Base-by-base conservation (phyloP, 2,329 filamentous ascomycete species). In the Scytalidium lignicola region DNA sequence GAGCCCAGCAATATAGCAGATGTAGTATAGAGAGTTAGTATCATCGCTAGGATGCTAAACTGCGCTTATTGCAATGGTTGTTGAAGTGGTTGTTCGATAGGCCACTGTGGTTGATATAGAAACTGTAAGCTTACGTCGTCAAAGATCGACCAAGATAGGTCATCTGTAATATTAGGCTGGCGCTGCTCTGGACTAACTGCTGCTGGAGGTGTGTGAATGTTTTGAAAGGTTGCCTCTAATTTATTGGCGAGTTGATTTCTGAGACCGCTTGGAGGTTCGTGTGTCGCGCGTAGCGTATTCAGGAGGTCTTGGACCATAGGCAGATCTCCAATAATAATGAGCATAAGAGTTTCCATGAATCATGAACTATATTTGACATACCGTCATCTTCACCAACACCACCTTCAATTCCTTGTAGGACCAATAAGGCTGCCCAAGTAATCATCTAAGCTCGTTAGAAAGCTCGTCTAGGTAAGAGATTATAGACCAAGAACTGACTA, bases 381-480 rank as follows among this genome's bases (percentile, higher is more conserved):
- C 67, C 67, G 21, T 69, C 66, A 2, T 60, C 52, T 46, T 72
- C 68, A 0, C 67, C 67, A 9, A 67, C 65, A 0, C 69, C 69
- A 1, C 66, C 68, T 49, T 71, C 67, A 2, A 70, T 59, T 2
- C 65, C 70, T 51, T 72, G 69, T 1, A 73, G 55, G 1, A 72
- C 68, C n/a, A 72, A 68, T 8, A 72, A 55, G 2, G 70, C 69
- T 5, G 70, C 70, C 70, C 69, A 72, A 0, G 70, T 71, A 45
- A 73, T 73, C 54, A 73, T 68, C 18, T 59, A 19, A 6, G n/a
- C 29, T 21, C 13, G 39, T 47, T 26, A 32, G 15, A 15, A 23
- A 41, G 5, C 13, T 41, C 26, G 7, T 23, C 40, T 4, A 4
- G 41, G 29, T 21, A 15, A 13, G 13, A 18, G 26, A 43, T 4